A percentile compares a stretch with the other conserved stretches of the same genome.
Conservation (phyloP, 2,329 filamentous ascomycete genomes). For the Uncinocarpus reesii region DNA sequence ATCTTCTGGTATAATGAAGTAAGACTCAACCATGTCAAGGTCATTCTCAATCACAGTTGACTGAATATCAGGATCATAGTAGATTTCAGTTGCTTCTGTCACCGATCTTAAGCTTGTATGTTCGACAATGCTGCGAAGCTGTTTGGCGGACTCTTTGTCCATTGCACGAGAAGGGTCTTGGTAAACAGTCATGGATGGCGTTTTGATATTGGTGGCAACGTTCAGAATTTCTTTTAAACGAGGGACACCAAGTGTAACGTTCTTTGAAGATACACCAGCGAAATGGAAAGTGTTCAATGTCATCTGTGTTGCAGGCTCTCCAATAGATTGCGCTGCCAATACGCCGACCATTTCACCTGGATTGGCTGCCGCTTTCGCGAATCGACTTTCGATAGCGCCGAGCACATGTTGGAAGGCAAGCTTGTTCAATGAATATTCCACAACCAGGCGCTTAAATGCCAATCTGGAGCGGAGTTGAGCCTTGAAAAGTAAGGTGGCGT, state of each 20-base stretch:
- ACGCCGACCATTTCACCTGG: conserved; percentile 99
- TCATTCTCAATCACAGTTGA: conserved; percentile 79
- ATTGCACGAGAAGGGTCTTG: conserved; percentile 52
- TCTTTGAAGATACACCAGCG: conserved; percentile 98
- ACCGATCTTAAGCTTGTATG: conserved; percentile 89
- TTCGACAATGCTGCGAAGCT: conserved; percentile 78
- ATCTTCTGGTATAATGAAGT: conserved; percentile 88
- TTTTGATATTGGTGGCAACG: conserved; percentile 96
- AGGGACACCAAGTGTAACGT: conserved; percentile 96
- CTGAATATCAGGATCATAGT: conserved; percentile 88
- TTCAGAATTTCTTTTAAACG: conserved; percentile 99
- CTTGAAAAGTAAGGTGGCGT: conserved; percentile 85
- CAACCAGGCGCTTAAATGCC: conserved; percentile 85
- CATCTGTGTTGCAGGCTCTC: conserved; percentile 98
- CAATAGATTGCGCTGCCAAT: conserved; percentile 92
- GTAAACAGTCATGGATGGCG: conserved; percentile 90
- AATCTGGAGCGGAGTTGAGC: conserved; percentile 78
- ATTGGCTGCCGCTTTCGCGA: conserved; percentile 72
- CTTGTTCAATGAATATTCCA: conserved; percentile 75
- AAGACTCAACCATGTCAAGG: conserved; percentile 88
- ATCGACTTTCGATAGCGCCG: conserved; percentile 80
- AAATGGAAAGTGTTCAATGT: conserved; percentile 99
- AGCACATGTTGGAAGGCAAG: conserved; percentile 86
- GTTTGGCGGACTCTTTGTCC: conserved; percentile 71
- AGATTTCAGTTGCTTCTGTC: conserved; percentile 85